Evolutionary conservation across 2,329 filamentous ascomycete genomes (phyloP).

Genomic region (Hirsutella rhossiliensis): DNA sequence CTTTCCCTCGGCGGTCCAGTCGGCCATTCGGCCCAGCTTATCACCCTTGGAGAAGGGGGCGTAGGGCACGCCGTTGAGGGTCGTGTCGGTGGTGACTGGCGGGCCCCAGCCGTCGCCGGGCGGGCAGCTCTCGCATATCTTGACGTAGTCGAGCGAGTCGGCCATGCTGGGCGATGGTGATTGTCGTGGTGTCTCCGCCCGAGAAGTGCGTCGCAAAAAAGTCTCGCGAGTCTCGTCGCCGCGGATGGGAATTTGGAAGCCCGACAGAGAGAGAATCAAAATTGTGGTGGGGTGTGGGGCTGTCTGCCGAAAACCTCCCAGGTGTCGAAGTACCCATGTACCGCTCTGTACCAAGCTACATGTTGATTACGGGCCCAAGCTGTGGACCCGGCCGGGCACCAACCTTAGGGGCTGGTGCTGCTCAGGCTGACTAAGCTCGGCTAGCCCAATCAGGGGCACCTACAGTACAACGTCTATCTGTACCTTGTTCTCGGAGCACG

Average conservation of each 20-base stretch:
- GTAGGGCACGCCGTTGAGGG: constrained; percentile 88
- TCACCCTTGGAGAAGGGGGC: constrained; percentile 98
- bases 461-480: too few species aligned
- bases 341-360: too few species aligned
- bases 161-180: constrained; percentile 24
- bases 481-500: too few species aligned
- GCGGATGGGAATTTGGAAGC: constrained; percentile 16
- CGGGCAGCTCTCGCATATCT: constrained; percentile 60
- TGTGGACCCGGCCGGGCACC: too few species aligned
- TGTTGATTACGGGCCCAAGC: too few species aligned
- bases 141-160: constrained; percentile 43
- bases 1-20: constrained; percentile 91
- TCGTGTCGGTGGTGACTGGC: constrained; percentile 69
- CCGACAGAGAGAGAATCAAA: constrained; percentile 15
- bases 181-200: not conserved
- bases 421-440: too few species aligned
- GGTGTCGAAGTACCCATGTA: too few species aligned
- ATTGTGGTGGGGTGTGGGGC: constrained; percentile 31
- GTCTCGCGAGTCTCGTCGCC: constrained; percentile 5
- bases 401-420: too few species aligned
- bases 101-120: constrained; percentile 82
- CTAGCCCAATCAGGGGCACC: too few species aligned
- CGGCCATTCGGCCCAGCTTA: constrained; percentile 97
- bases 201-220: too few species aligned
- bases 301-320: constrained; percentile 11